These are phyloP conservation scores for Lantana camara DNA, from an alignment of 257 asterid genomes.

Conservation along the genomic window DNA sequence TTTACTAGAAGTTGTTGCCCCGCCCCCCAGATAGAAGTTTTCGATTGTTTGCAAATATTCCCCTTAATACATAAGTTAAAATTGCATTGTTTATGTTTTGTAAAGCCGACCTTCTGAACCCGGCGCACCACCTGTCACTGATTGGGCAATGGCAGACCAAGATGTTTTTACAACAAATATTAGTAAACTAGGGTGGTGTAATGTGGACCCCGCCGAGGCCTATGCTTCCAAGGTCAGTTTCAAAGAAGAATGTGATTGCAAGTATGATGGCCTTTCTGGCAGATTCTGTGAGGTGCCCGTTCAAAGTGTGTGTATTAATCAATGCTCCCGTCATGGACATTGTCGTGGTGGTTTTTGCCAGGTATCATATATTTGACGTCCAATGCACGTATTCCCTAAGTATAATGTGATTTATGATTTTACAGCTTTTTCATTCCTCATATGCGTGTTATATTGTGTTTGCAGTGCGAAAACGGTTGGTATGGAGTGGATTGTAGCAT, in stretches of 20 bases:
- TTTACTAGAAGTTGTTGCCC: too few species aligned
- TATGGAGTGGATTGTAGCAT: conserved; percentile 90
- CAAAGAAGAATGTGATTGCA: conserved; percentile 95
- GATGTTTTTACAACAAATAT: conserved; percentile 71
- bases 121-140: conserved; percentile 52
- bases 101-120: conserved; percentile 76
- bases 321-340: conserved; percentile 77
- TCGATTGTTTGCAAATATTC: too few species aligned
- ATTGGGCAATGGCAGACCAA: conserved; percentile 69
- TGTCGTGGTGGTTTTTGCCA: conserved; percentile 98
- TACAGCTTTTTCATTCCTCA: background rate
- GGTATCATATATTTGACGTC: conserved; percentile 56
- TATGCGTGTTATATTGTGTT: conserved; percentile 24
- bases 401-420: background rate
- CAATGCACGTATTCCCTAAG: too few species aligned
- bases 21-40: too few species aligned
- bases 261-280: conserved; percentile 92
- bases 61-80: background rate
- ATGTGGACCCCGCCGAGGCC: conserved; percentile 83
- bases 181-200: conserved; percentile 87
- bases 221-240: conserved; percentile 55
- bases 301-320: conserved; percentile 77
- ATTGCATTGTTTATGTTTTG: conserved; percentile 25
- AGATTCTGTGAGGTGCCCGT: conserved; percentile 88
- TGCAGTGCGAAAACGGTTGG: conserved; percentile 92